Evolutionary conservation across 192 early-diverging fungal genomes (phyloP), one percentile per base, ranked within the genome.

Genomic region (Gorgonomyces haynaldii): DNA sequence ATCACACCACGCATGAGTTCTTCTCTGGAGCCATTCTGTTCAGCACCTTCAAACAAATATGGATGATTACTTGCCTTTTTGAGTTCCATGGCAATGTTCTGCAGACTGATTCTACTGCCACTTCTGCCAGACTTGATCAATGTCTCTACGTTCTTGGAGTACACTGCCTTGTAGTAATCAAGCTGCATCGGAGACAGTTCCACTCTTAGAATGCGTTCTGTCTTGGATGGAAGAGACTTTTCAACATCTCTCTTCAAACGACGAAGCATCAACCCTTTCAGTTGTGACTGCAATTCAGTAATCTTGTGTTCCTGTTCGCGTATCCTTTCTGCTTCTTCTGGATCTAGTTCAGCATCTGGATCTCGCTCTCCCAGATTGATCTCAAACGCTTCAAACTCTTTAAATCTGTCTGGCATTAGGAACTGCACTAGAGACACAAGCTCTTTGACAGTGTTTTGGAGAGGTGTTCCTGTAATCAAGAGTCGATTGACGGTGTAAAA

Each of bases 221-320:
- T 89, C 65, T 97, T 94, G 54, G 85, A 83, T 3, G 91, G 94
- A 46, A 99, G 56, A 6, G 89, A 90, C 64, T 89, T 91, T 62
- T 99, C 96, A 0, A 97, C 96, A 53, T 99, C 94, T 62, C 94
- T 95, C 59, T 99, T 99, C 22, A 97, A 66, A 3, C 96, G 78
- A 15, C 96, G 81, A 19, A 97, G 69, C 89, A 96, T 97, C 58
- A 89, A 82, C 4, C 81, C 76, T 57, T 88, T 83, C 27, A 99
- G 68, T 10, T 78, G 69, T 10, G 72, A 63, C 37, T 99, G 93
- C 15, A 99, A 64, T 4, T 86, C 75, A 6, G 74, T 70, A 52
- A 99, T 95, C 57, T 89, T 89, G 40, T 75, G 67, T 2, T 76
- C 73, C 35, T 74, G 70, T n/a, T n/a, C n/a, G n/a, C n/a, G n/a